phyloP scores from a whole-genome alignment of 2,329 filamentous ascomycete species.

The Albophoma yamanashiensis region DNA sequence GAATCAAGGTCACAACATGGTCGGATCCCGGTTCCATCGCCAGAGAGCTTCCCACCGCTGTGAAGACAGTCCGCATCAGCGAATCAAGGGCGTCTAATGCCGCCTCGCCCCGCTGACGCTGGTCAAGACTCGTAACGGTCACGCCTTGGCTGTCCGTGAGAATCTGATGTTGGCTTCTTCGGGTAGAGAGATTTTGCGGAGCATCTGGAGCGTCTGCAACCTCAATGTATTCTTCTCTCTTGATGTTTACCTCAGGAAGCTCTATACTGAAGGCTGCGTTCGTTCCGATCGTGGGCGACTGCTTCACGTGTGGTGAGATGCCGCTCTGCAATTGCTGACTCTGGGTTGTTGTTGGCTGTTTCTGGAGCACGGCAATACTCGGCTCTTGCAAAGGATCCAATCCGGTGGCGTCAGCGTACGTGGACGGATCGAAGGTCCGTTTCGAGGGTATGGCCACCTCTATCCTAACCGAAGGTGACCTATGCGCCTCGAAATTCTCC shows the following conservation, averaged over 20 bases:
- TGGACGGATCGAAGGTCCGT: slow-evolving; percentile 23
- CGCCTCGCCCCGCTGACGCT: slow-evolving; percentile 69
- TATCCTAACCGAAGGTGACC: slow-evolving; percentile 27
- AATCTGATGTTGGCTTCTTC: slow-evolving; percentile 42
- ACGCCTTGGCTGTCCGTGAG: slow-evolving; percentile 43
- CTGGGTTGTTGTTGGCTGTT: neutral
- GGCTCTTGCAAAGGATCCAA: slow-evolving; percentile 6
- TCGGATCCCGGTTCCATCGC: slow-evolving; percentile 43
- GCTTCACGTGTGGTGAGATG: slow-evolving; percentile 3
- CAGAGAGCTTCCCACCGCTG: slow-evolving; percentile 61
- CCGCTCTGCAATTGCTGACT: slow-evolving; percentile 6
- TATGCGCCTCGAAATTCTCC: slow-evolving; percentile 19
- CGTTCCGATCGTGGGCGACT: slow-evolving; percentile 4
- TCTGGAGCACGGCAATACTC: neutral
- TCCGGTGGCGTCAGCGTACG: slow-evolving; percentile 22
- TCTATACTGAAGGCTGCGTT: slow-evolving; percentile 34
- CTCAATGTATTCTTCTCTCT: slow-evolving; percentile 41
- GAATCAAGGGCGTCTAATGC: slow-evolving; percentile 61
- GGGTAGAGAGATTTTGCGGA: slow-evolving; percentile 34
- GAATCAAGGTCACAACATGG: slow-evolving; percentile 40
- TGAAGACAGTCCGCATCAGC: slow-evolving; percentile 61
- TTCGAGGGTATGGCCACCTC: slow-evolving; percentile 38
- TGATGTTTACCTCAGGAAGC: slow-evolving; percentile 30
- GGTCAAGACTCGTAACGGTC: slow-evolving; percentile 57
- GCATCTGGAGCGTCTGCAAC: slow-evolving; percentile 35